Conservation (phyloP, 2,329 filamentous ascomycete genomes). For the Periconia sp. region DNA sequence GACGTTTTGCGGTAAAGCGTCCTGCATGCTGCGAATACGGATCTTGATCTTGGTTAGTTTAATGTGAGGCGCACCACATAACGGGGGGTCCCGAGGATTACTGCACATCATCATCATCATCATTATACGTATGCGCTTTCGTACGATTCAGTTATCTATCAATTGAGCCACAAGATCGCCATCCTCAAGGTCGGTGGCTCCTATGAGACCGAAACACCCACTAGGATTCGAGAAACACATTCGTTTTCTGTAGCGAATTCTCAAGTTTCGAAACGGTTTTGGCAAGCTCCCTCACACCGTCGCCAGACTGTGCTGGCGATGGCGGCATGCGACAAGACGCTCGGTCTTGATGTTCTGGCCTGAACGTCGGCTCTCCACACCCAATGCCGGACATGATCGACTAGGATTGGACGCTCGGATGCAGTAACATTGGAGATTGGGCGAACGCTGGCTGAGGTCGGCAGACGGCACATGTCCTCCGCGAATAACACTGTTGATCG, state of each 20-base stretch:
- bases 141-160: no score
- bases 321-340: slow-evolving; percentile 6
- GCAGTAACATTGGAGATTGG: slow-evolving; percentile 1
- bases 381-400: slow-evolving; percentile 8
- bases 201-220: no score
- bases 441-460: slow-evolving; percentile 6
- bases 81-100: no score
- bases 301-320: slow-evolving; percentile 1
- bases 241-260: no score
- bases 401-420: slow-evolving; percentile 5
- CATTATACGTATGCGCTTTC: slow-evolving; percentile 4
- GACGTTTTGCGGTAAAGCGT: slow-evolving; percentile 7
- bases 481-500: slow-evolving; percentile 8
- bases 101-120: no score
- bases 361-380: slow-evolving; percentile 16
- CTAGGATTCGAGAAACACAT: no score
- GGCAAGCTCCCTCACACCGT: neutral
- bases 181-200: neutral
- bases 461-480: slow-evolving; percentile 5
- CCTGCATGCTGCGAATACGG: slow-evolving; percentile 10
- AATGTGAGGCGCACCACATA: no score
- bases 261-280: slow-evolving; percentile 13
- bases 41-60: slow-evolving; percentile 11
- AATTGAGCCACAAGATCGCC: no score
- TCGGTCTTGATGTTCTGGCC: slow-evolving; percentile 8